Evolutionary conservation across 2,329 filamentous ascomycete genomes (phyloP), one percentile per base, ranked within the genome.

Genomic region (Calonectria leucothoes): DNA sequence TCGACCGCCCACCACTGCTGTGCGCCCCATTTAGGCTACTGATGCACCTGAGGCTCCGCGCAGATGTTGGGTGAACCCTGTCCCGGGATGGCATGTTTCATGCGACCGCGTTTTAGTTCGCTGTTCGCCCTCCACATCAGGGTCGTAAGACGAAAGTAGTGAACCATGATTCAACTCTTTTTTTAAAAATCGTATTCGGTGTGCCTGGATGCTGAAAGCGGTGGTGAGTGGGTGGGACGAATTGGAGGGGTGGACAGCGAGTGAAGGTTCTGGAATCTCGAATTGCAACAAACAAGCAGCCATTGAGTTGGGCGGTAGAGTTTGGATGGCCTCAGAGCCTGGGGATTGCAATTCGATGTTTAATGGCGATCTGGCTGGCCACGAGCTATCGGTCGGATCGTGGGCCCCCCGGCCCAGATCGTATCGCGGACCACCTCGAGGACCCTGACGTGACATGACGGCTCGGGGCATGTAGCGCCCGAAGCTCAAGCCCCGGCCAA

Each of bases 401-500:
- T 71, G 71, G 77, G 59, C 76, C 74, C 77, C 76, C 66, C 55
- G 55, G 33, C 14, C 55, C 55, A 61, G 55, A 61, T 61, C 55
- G 75, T 67, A 77, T 74, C 76, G 70, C 71, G 78, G 77, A 33
- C 76, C 71, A 79, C 68, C 59, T 39, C 35, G 69, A 72, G 78
- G 71, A 77, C 77, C 78, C 74, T 79, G 17, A 45, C 39, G 2
- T 45, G 77, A 73, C 69, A 71, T 77, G 42, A 37, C 35, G 67
- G 52, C 52, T 55, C 49, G 35, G 25, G 48, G 11, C 52, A 52
- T 61, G 35, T 79, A 79, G 78, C 75, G 78, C 72, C 75, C 72
- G 72, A 71, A 61, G 35, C 33, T 27, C 11, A n/a, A 59, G 55
- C 27, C 65, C 52, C 52, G 52, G 59, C 37, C 31, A 31, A 61